phyloP scores from a whole-genome alignment of 306 rosid genomes.

The Cucurbita argyrosperma region DNA sequence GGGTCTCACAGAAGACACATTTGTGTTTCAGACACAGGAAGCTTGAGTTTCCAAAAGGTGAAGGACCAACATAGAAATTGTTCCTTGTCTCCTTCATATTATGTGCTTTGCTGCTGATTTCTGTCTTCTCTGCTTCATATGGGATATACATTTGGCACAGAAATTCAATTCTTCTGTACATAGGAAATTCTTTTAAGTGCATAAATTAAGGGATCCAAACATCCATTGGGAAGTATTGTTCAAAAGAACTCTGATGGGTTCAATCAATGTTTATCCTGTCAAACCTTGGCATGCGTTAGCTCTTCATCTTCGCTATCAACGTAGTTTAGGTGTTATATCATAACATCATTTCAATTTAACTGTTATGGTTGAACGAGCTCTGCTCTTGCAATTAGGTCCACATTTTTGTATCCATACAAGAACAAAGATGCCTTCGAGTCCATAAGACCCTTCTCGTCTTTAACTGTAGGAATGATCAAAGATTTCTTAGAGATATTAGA shows the following conservation, averaged over 20 bases:
- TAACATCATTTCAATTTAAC: too few relatives aligned
- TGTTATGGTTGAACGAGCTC: too few relatives aligned
- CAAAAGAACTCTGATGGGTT: neutral
- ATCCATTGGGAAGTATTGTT: neutral
- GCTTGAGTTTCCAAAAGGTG: neutral
- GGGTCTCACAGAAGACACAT: neutral
- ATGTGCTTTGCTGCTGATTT: neutral
- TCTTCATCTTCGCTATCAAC: neutral
- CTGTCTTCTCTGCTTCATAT: neutral
- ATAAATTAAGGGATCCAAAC: neutral
- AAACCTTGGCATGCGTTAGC: neutral
- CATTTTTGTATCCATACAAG: neutral
- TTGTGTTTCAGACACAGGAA: neutral
- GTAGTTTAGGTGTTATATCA: too few relatives aligned
- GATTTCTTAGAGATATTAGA: neutral
- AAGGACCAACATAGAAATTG: neutral
- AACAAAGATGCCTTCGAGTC: neutral
- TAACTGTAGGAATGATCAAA: neutral
- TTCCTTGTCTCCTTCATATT: neutral
- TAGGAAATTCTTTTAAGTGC: neutral
- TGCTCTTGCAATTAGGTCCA: neutral
- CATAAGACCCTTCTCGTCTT: neutral
- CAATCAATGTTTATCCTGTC: neutral
- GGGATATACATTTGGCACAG: neutral
- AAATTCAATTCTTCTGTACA: neutral